phyloP scores from a whole-genome alignment of 2,329 filamentous ascomycete genomes.

The Beauveria varroae region DNA sequence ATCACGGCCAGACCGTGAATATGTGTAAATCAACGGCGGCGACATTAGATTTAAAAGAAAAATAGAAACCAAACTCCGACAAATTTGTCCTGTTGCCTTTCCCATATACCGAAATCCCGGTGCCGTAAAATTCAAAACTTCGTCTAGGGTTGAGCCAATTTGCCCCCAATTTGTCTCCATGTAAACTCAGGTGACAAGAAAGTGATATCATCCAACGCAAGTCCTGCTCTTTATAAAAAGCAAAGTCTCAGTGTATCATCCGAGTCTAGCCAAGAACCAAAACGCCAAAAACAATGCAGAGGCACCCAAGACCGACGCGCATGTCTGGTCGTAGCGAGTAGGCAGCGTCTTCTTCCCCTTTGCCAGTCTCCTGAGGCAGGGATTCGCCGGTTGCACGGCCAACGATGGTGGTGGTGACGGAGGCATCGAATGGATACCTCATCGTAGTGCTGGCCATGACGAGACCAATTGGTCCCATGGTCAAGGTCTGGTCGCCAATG shows the following conservation, averaged over 20 bases:
- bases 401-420: slow-evolving; percentile 33
- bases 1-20: not conserved
- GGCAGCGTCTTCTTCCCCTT: slow-evolving; percentile 18
- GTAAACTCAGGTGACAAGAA: not conserved
- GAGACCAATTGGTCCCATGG: slow-evolving; percentile 43
- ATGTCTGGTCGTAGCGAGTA: slow-evolving; percentile 13
- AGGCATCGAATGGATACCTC: slow-evolving; percentile 37
- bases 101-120: not conserved
- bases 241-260: not conserved
- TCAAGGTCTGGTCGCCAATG: slow-evolving; percentile 43
- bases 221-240: slow-evolving; percentile 3
- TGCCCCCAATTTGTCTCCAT: not conserved
- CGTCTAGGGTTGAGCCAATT: not conserved
- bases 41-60: not conserved
- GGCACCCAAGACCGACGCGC: slow-evolving; percentile 15
- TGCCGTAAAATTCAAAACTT: slow-evolving; percentile 2
- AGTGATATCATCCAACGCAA: not conserved
- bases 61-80: not conserved
- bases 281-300: slow-evolving; percentile 35
- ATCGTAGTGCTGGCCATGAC: slow-evolving; percentile 39
- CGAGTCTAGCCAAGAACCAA: slow-evolving; percentile 24
- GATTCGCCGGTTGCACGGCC: slow-evolving; percentile 21
- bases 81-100: not conserved
- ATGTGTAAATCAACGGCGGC: not conserved
- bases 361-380: slow-evolving; percentile 20